phyloP scores from a whole-genome alignment of 495 filamentous ascomycete species.

The Penicillium canescens region DNA sequence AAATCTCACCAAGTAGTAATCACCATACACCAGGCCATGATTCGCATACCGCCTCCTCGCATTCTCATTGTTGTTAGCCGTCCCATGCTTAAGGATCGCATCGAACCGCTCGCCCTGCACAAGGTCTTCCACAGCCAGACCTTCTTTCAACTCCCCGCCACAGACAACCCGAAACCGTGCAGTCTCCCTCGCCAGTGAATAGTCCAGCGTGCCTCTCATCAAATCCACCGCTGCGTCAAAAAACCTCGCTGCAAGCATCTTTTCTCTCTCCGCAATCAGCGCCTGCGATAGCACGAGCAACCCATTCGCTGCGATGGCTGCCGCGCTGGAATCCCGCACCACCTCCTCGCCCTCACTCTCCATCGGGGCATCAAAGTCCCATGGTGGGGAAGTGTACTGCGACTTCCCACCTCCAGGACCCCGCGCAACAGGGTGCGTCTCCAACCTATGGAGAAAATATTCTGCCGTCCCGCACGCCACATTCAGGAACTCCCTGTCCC shows the following conservation, averaged over 20 bases:
- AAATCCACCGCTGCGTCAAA: too few relatives aligned
- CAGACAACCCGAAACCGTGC: neutral
- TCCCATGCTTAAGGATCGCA: slow-evolving; percentile 35
- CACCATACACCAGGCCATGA: slow-evolving; percentile 48
- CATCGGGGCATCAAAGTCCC: slow-evolving; percentile 45
- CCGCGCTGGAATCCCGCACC: slow-evolving; percentile 36
- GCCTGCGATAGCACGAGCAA: slow-evolving; percentile 33
- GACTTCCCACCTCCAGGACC: slow-evolving; percentile 6
- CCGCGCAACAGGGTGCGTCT: slow-evolving; percentile 5
- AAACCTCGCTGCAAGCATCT: too few relatives aligned
- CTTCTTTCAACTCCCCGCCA: slow-evolving; percentile 20
- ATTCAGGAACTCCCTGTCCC: slow-evolving; percentile 33
- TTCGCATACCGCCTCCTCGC: slow-evolving; percentile 27
- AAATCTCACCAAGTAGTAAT: slow-evolving; percentile 48
- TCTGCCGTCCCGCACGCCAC: slow-evolving; percentile 30
- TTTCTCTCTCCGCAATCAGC: too few relatives aligned
- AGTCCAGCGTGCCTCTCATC: too few relatives aligned
- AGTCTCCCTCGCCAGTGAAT: too few relatives aligned
- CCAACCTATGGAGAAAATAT: slow-evolving; percentile 37
- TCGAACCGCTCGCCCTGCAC: slow-evolving; percentile 7
- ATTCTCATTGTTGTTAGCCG: slow-evolving; percentile 36
- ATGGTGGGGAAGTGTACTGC: slow-evolving; percentile 16
- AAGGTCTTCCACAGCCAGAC: neutral
- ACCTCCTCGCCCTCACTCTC: slow-evolving; percentile 10
- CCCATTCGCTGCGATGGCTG: slow-evolving; percentile 42